These are phyloP conservation scores for Monoraphidium neglectum DNA, from an alignment of 139 green algal genomes.

Conservation along the genomic window DNA sequence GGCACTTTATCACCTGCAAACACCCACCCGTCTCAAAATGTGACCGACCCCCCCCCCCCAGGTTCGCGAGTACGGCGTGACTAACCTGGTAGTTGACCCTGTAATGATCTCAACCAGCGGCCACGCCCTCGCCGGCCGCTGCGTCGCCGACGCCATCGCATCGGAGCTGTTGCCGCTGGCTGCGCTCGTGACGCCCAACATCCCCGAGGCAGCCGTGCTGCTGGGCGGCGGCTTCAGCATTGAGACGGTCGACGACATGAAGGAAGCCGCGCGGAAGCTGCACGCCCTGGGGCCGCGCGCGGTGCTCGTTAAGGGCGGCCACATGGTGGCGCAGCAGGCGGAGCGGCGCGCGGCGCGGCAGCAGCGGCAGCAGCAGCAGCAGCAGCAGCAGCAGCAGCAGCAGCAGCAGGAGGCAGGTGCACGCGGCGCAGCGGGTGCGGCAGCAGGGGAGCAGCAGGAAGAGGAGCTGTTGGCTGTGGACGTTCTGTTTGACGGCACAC, in stretches of 20 bases:
- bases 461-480: conserved; percentile 53
- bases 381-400: conserved; percentile 12
- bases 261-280: conserved; percentile 63
- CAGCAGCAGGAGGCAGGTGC: not conserved
- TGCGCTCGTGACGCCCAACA: conserved; percentile 92
- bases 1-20: too few relatives aligned
- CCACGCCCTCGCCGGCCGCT: conserved; percentile 62
- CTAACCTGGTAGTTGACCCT: conserved; percentile 88
- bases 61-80: conserved; percentile 20
- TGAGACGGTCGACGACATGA: conserved; percentile 58
- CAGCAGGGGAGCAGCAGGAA: not conserved
- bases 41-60: too few relatives aligned
- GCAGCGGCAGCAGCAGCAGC: conserved; percentile 11
- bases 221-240: conserved; percentile 62
- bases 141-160: conserved; percentile 61
- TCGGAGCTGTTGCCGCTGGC: conserved; percentile 75
- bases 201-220: conserved; percentile 85
- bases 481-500: conserved; percentile 83
- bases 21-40: not conserved
- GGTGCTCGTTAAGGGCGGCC: conserved; percentile 93
- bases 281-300: conserved; percentile 54
- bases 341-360: not conserved
- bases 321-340: conserved; percentile 54
- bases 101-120: conserved; percentile 93
- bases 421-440: not conserved